Evolutionary conservation across 345 rosid genomes (phyloP), one percentile per base, ranked within the genome.

Genomic region (Acer negundo): DNA sequence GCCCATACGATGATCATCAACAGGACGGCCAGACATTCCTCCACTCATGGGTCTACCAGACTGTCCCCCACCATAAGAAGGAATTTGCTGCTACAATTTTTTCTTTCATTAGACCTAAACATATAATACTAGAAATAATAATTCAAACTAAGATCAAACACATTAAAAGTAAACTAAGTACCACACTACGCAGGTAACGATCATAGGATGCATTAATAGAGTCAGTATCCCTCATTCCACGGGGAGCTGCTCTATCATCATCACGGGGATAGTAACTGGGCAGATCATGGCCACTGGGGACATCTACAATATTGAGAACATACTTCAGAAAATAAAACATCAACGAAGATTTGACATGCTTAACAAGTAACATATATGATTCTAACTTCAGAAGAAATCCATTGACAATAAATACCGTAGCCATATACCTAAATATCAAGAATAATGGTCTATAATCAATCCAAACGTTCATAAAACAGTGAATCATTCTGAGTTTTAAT

Each of bases 141-240:
- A 62, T 9, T n/a, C 16, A 35, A 24, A 64, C 19, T 7, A 40
- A 42, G 42, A 62, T 55, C 68, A 35, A 35, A 67, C 0, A 63
- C 16, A n/a, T 16, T 10, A 70, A 62, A 53, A 69, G 55, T 23
- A 70, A 77, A 72, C 17, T 23, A 70, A 71, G 31, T 86, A 91
- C 93, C 82, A 71, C 63, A 76, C 81, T 77, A 63, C 84, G 90
- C 68, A 91, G 81, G 79, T 91, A 88, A 51, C 84, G 90, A 61
- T 88, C 93, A 84, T 87, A 89, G 42, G 93, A 88, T 75, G 89
- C 89, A 73, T 86, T 89, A 77, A 88, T 83, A 61, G 89, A 79
- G 63, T 86, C 91, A 44, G 88, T 77, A 77, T 90, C 92, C 78
- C 87, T 87, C 17, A 82, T 62, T 75, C 78, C 82, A 75, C 73